Evolutionary conservation across 306 rosid genomes (phyloP), one percentile per base, ranked within the genome.

Genomic region (Rosa chinensis): DNA sequence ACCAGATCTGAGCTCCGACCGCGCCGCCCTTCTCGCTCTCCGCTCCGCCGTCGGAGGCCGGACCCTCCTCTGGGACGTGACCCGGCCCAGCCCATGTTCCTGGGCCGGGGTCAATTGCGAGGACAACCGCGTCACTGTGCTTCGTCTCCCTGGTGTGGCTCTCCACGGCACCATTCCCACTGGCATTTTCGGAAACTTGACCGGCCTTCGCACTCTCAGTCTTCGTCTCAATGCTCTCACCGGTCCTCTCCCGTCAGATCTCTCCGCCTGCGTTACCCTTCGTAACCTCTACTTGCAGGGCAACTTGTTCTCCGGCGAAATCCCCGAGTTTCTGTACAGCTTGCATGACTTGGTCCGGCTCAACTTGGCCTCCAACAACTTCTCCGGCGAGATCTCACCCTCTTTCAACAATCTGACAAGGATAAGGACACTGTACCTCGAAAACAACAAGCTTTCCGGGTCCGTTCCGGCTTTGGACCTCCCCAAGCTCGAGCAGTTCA

Each of bases 211-310:
- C 6, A 87, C 88, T 32, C 86, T 87, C 25, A 87, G 90, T 28
- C 90, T 87, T 5, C 85, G 90, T 8, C 79, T 87, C 85, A 87
- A 87, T 55, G 86, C 90, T 25, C 70, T 87, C 35, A 76, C 70
- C 3, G 90, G 90, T 5, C 80, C 70, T 44, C 78, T 84, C 50
- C 90, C 90, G 0, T 79, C 90, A 82, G 90, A 87, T 87, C 88
- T 87, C 74, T 82, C 82, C 2, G 56, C 84, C 59, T 87, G 90
- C 67, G 71, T 64, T 50, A 58, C 59, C 66, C 88, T 87, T 6
- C 80, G 90, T 39, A 87, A 87, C 79, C 88, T 87, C 11, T 87
- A 87, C 80, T 73, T 87, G 55, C 90, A 87, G 52, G 88, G 88
- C 7, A 87, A 87, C 70, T 17, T 59, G 3, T 84, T 87, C 75